These are phyloP conservation scores for Pichia kudriavzevii DNA, from an alignment of 1,139 yeast genomes.

Conservation along the genomic window DNA sequence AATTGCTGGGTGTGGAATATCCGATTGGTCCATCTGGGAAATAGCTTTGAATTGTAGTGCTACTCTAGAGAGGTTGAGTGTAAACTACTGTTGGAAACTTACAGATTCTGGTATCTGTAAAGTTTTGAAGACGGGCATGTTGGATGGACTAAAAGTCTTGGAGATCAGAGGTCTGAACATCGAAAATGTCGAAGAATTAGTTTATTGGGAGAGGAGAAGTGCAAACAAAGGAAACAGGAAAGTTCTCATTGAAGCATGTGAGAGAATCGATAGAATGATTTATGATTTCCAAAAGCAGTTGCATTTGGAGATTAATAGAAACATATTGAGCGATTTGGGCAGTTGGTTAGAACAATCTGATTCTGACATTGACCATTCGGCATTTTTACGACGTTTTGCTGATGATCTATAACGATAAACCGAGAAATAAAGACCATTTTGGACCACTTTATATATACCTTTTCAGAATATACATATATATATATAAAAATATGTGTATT, in stretches of 20 bases:
- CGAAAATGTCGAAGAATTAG: slow-evolving; percentile 55
- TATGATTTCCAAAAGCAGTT: slow-evolving; percentile 54
- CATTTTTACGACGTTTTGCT: too few species aligned
- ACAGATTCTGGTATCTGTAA: slow-evolving; percentile 63
- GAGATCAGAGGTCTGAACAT: slow-evolving; percentile 65
- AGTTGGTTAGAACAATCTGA: slow-evolving; percentile 47
- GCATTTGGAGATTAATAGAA: slow-evolving; percentile 47
- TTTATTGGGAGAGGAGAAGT: slow-evolving; percentile 59
- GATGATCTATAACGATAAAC: too few species aligned
- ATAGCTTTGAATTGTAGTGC: slow-evolving; percentile 55
- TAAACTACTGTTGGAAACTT: slow-evolving; percentile 65
- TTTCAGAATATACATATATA: not conserved
- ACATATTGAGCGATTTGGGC: slow-evolving; percentile 47
- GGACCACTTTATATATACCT: slow-evolving; percentile 1
- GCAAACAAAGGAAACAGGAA: slow-evolving; percentile 44
- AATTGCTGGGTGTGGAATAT: slow-evolving; percentile 77
- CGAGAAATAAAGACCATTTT: slow-evolving; percentile 8
- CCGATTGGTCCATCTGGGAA: slow-evolving; percentile 77
- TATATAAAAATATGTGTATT: too few species aligned
- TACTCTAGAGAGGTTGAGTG: slow-evolving; percentile 56
- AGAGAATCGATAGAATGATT: slow-evolving; percentile 51
- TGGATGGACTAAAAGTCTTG: slow-evolving; percentile 60
- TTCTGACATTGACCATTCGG: slow-evolving; percentile 36
- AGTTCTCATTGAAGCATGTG: slow-evolving; percentile 72
- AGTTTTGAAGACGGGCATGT: slow-evolving; percentile 45